Base-by-base conservation (phyloP, 2,329 filamentous ascomycete genomes). In the Shiraia sp. region DNA sequence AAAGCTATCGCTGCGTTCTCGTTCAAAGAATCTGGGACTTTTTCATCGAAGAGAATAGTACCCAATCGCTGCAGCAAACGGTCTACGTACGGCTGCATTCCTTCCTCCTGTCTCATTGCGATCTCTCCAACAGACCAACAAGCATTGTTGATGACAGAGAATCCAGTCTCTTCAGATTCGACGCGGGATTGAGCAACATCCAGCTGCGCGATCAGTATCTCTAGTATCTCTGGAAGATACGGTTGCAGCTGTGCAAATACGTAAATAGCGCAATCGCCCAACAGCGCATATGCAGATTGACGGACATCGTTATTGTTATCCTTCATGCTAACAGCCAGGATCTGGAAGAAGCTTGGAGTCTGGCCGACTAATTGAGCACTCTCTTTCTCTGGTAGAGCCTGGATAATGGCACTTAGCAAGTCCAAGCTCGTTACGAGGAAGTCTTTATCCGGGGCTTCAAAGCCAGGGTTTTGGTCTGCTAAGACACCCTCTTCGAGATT, bases 121-220 rank as follows among this genome's bases (percentile, higher is more conserved):
- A 97, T 93, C 74, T 99, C 93, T 29, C 93, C 93, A 16, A 85
- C 85, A 6, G 91, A 95, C 93, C 93, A 99, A 73, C 92, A 97
- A 15, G 93, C 92, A 65, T 99, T 99, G 79, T 97, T 99, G 45
- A 97, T 85, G 22, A 97, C 91, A 46, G 90, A 90, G 68, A 96
- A 96, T 10, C 85, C 86, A 13, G 82, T 87, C 51, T 95, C 89
- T 32, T 90, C 83, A 47, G 90, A 87, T 56, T 95, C 89, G 47
- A 91, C 80, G 40, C 78, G 79, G 47, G 90, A 86, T 53, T 72
- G 62, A 10, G 55, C 60, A 26, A 96, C 76, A 53, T 97, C 91
- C 19, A 99, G 81, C 66, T 97, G 91, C 58, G 84, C 82, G 51
- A 96, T 80, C n/a, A 96, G 74, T 34, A 92, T 83, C 1, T 89